These are phyloP conservation scores for Xerocomus amazonicus DNA, from an alignment of 1,284 basidiomycete species.

Conservation along the genomic window DNA sequence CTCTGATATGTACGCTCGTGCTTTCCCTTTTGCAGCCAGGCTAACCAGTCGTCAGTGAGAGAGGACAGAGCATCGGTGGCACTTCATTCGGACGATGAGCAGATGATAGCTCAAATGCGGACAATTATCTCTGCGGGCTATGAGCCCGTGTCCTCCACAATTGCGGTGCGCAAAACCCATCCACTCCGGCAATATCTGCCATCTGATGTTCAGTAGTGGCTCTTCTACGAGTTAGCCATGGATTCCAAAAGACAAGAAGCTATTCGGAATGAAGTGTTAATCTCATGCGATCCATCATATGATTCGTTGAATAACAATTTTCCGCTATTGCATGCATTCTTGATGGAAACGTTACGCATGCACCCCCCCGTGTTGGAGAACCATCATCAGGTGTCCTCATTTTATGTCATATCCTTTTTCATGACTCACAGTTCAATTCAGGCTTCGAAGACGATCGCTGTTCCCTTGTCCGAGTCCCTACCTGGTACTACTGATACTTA, in stretches of 20 bases:
- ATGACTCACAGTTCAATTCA: conserved; percentile 19
- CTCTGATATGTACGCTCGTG: conserved; percentile 44
- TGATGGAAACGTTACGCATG: conserved; percentile 55
- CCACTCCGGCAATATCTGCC: conserved; percentile 1
- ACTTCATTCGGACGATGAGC: conserved; percentile 42
- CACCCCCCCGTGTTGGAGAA: conserved; percentile 60
- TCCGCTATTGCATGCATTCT: conserved; percentile 51
- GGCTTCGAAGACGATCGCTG: conserved; percentile 44
- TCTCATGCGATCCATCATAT: conserved; percentile 43
- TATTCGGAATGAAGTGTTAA: conserved; percentile 48
- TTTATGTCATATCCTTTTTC: neutral
- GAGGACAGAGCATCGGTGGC: conserved; percentile 36
- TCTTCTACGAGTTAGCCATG: conserved; percentile 53
- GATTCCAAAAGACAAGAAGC: conserved; percentile 43
- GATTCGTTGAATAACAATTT: conserved; percentile 47
- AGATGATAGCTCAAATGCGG: conserved; percentile 55
- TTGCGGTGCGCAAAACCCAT: conserved; percentile 39
- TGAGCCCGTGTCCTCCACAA: conserved; percentile 53
- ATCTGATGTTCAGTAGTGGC: conserved; percentile 42
- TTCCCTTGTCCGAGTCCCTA: conserved; percentile 51
- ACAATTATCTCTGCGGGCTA: conserved; percentile 63
- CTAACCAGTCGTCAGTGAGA: conserved; percentile 36
- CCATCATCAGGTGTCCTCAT: conserved; percentile 48
- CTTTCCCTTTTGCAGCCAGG: neutral
- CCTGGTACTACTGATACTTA: conserved; percentile 38